A percentile compares a stretch with the other conserved stretches of the same genome.
Evolutionary conservation across 2,329 filamentous ascomycete species (phyloP).

Genomic region (Xylariaceae sp.): DNA sequence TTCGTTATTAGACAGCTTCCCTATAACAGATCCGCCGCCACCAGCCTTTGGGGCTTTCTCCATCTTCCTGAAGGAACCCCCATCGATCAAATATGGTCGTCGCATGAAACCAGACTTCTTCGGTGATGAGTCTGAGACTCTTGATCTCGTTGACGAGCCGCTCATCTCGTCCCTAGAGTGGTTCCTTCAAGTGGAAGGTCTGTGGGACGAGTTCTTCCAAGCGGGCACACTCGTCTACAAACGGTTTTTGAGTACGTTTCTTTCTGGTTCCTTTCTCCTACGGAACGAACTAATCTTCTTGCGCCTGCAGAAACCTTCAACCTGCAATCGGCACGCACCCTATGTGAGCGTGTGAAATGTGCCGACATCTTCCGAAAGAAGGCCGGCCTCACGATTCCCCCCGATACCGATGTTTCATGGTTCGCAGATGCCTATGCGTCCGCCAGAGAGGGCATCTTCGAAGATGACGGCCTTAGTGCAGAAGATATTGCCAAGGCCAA

Average conservation of each 20-base stretch:
- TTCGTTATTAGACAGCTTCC: constrained; percentile 48
- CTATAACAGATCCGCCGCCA: constrained; percentile 31
- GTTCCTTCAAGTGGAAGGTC: constrained; percentile 70
- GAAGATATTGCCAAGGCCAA: constrained; percentile 50
- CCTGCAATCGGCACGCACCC: constrained; percentile 51
- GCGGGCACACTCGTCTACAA: constrained; percentile 72
- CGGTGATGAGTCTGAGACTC: constrained; percentile 51
- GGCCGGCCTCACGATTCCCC: constrained; percentile 28
- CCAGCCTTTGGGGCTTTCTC: constrained; percentile 45
- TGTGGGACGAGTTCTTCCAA: constrained; percentile 67
- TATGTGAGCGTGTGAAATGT: constrained; percentile 50
- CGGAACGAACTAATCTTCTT: background rate
- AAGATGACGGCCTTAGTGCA: constrained; percentile 34
- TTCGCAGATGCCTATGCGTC: constrained; percentile 27
- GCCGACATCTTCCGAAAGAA: constrained; percentile 42
- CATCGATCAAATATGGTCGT: constrained; percentile 56
- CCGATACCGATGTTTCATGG: constrained; percentile 32
- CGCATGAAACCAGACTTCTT: constrained; percentile 70
- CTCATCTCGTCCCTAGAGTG: constrained; percentile 81
- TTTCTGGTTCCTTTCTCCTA: background rate
- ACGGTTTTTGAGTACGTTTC: constrained; percentile 72
- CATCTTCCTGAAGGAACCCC: constrained; percentile 45
- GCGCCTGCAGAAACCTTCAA: constrained; percentile 41
- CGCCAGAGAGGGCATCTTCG: constrained; percentile 21
- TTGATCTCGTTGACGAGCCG: constrained; percentile 60